Evolutionary conservation across 2,329 filamentous ascomycete species (phyloP), one percentile per base, ranked within the genome.

Genomic region (Corinectria fuckeliana): DNA sequence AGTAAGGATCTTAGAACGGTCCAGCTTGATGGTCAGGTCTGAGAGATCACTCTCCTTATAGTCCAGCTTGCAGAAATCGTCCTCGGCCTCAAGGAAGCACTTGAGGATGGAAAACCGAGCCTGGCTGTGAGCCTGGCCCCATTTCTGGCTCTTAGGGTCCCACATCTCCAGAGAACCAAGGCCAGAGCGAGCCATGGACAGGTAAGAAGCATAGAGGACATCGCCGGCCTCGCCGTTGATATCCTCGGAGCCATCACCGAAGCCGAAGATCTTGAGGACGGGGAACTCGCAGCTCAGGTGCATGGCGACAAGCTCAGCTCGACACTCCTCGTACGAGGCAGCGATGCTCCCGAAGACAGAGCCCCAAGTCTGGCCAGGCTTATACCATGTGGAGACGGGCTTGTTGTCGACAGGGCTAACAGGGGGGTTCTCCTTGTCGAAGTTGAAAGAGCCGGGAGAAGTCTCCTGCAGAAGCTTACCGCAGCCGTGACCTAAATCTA

Each of bases 381-480:
- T 96, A 81, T 98, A 98, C 88, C 91, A 97, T 1, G 90, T 92
- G 2, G 85, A 86, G 47, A 97, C 82, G 1, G 74, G 91, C 76
- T 94, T 89, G 61, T 86, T 83, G 5, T 88, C 91, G 38, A 97
- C 77, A 1, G 93, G 94, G 70, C 88, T 96, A 50, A 92, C 79
- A 1, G 94, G 94, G 7, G 91, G 93, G 72, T 92, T 91, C 61
- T 88, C 80, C 58, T 88, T 81, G 73, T 98, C 91, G 72, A 98
- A 98, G 80, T 98, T 98, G 82, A 86, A 97, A 41, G 85, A 81
- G 10, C 92, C 93, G 1, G 90, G 84, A 2, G 88, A 83, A 0
- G 91, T 97, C 76, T 98, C 94, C 76, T 97, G 93, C 0, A 98
- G 84, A 10, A 98, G 84, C 78, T 97, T 98, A 45, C 94, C 94